Evolutionary conservation across 176 grass and related monocot genomes (phyloP), one percentile per base, ranked within the genome.

Genomic region (Dactylis glomerata): DNA sequence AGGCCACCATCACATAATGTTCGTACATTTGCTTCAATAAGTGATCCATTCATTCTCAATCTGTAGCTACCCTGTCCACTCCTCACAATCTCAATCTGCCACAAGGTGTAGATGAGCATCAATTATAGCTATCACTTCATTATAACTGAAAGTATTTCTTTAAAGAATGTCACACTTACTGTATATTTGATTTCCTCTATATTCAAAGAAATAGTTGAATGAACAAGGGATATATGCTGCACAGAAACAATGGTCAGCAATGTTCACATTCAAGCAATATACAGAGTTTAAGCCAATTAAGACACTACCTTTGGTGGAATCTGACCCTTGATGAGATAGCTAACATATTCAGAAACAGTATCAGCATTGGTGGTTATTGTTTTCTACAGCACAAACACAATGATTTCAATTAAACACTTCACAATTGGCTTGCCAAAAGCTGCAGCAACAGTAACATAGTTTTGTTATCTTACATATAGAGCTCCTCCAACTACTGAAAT

Each of bases 151-250:
- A 54, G 44, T 59, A 1, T 27, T 22, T 47, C 27, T 24, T 55
- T 42, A 34, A 75, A 26, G 78, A 88, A 83, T 74, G 69, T 52
- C 49, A 75, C 24, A 84, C 84, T 91, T 96, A 99, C 93, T 67
- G 89, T 99, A 67, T 99, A 99, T 91, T 99, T 99, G 70, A 28
- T 92, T 75, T 90, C 96, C 67, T 99, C 93, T 68, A 99, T 99
- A 83, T 99, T 99, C 83, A 99, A 86, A 87, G 61, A 82, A 77
- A 96, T 84, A 84, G 86, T 85, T 61, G 91, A 94, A 82, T 92
- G 92, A 78, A 99, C 93, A 82, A 99, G 93, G 40, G 96, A 99
- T 92, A 99, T 99, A 65, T 99, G 90, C 96, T 96, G 93, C 85
- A 68, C 28, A 47, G 80, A 32, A 81, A 87, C 76, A 34, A 84